Conservation (phyloP, 768 basidiomycete species). For the Collybia nuda region DNA sequence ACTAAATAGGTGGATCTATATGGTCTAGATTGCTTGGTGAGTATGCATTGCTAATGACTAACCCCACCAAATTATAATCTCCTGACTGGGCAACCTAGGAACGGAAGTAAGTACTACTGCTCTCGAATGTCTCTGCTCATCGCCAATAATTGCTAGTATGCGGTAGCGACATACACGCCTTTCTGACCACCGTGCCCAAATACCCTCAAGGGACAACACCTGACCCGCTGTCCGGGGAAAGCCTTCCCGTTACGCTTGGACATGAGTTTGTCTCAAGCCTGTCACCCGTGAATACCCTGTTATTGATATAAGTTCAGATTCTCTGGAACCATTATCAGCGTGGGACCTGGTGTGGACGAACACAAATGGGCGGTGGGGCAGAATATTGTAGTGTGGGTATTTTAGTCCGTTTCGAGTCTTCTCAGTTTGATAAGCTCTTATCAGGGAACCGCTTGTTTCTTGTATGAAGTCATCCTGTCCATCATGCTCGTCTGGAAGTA, state of each 20-base stretch:
- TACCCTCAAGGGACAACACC: constrained; percentile 30
- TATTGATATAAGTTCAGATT: constrained; percentile 17
- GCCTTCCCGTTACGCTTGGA: constrained; percentile 40
- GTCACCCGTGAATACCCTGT: background rate
- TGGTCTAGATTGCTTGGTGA: constrained; percentile 26
- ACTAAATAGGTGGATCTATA: too few relatives aligned
- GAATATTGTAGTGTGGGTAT: constrained; percentile 30
- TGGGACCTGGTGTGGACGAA: constrained; percentile 32
- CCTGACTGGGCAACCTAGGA: constrained; percentile 16
- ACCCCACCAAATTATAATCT: background rate
- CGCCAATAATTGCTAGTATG: constrained; percentile 29
- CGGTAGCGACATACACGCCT: constrained; percentile 49
- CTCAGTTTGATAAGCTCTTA: background rate
- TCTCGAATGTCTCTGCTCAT: background rate
- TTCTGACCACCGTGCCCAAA: constrained; percentile 22
- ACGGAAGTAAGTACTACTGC: constrained; percentile 24
- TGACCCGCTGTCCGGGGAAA: constrained; percentile 36
- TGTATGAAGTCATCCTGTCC: constrained; percentile 35
- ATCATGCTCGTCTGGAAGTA: constrained; percentile 27
- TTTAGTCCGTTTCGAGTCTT: background rate
- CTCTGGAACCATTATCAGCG: constrained; percentile 31
- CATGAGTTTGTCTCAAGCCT: constrained; percentile 36
- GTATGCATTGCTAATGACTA: constrained; percentile 5
- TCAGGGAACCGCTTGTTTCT: constrained; percentile 41
- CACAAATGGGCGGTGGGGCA: constrained; percentile 31